These are phyloP conservation scores for Candida sanyaensis DNA, from an alignment of 1,139 yeast genomes.

Conservation along the genomic window DNA sequence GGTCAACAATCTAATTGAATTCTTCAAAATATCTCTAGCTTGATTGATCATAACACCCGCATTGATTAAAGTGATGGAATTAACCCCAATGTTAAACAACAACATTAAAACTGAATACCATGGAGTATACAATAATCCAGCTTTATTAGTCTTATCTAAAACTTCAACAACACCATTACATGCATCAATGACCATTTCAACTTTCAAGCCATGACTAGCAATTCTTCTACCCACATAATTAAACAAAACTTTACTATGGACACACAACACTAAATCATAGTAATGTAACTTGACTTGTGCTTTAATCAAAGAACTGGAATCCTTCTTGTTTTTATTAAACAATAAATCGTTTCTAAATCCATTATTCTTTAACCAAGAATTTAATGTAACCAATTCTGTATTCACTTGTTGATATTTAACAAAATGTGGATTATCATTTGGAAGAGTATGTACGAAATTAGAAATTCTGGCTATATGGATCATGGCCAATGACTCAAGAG, in stretches of 20 bases:
- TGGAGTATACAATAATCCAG: conserved; percentile 43
- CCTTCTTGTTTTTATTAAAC: conserved; percentile 19
- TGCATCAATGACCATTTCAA: conserved; percentile 37
- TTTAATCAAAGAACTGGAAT: conserved; percentile 25
- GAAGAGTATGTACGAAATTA: conserved; percentile 33
- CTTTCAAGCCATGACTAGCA: conserved; percentile 32
- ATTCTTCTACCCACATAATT: conserved; percentile 36
- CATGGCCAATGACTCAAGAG: conserved; percentile 52
- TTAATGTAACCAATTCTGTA: conserved; percentile 29
- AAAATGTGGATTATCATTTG: conserved; percentile 27
- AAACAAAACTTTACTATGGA: conserved; percentile 40
- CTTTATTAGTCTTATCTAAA: conserved; percentile 33
- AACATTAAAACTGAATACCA: conserved; percentile 56
- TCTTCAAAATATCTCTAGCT: conserved; percentile 27
- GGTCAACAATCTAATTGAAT: conserved; percentile 28
- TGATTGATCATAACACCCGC: conserved; percentile 34
- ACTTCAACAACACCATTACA: conserved; percentile 38
- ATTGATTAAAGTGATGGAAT: conserved; percentile 47
- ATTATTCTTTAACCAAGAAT: conserved; percentile 36
- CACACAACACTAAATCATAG: conserved; percentile 38
- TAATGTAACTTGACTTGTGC: conserved; percentile 44
- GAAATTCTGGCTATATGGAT: conserved; percentile 44
- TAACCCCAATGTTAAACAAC: conserved; percentile 49
- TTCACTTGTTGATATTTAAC: conserved; percentile 38
- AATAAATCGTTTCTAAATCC: conserved; percentile 38